Evolutionary conservation across 345 rosid genomes (phyloP).

Genomic region (Sisymbrium irio): DNA sequence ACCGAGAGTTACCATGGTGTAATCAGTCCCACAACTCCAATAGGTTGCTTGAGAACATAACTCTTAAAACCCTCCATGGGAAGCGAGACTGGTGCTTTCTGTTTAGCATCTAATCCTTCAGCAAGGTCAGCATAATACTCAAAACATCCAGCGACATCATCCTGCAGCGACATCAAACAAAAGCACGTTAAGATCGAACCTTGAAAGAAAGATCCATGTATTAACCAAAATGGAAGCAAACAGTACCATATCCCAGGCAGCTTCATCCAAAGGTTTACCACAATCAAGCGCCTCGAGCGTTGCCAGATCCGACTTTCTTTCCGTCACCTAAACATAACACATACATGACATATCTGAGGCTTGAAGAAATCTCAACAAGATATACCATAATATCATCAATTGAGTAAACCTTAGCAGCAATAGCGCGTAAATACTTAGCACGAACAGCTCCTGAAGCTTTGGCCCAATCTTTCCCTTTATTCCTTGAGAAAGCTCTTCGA

Average conservation of each 20-base stretch:
- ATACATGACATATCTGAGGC: not conserved
- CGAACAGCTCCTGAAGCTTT: conserved; percentile 73
- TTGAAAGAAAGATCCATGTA: not conserved
- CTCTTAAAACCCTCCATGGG: conserved; percentile 74
- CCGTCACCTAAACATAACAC: conserved; percentile 51
- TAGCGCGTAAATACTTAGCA: conserved; percentile 91
- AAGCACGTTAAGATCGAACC: conserved; percentile 16
- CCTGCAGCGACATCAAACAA: conserved; percentile 50
- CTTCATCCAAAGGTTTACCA: conserved; percentile 93
- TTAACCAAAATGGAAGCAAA: conserved; percentile 8
- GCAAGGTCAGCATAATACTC: conserved; percentile 95
- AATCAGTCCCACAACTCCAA: conserved; percentile 92
- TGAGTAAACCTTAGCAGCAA: conserved; percentile 84
- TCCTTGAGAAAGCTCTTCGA: conserved; percentile 63
- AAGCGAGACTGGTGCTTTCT: conserved; percentile 72
- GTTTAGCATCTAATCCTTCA: conserved; percentile 88
- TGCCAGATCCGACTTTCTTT: conserved; percentile 66
- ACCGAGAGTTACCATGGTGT: conserved; percentile 63
- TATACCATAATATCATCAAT: not conserved
- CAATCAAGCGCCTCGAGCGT: conserved; percentile 80
- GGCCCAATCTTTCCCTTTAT: conserved; percentile 84
- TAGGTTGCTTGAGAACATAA: conserved; percentile 73
- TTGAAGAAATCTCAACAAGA: not conserved
- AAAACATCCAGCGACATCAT: conserved; percentile 93
- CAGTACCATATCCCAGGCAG: conserved; percentile 83